Evolutionary conservation across 805 yeast species (phyloP), one percentile per base, ranked within the genome.

Genomic region (Saitoella complicata): DNA sequence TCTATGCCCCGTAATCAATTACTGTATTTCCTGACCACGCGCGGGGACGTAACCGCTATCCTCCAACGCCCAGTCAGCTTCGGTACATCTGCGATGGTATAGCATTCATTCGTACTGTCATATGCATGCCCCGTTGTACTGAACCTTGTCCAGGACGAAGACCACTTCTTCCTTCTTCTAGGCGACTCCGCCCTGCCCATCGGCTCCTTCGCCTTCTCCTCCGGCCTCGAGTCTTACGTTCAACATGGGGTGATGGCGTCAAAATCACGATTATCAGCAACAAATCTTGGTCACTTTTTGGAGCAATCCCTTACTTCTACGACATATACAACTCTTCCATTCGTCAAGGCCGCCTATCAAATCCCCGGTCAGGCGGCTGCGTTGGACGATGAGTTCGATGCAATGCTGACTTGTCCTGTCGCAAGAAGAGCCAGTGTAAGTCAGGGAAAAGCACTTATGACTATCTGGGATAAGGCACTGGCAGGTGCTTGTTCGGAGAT

Each of bases 131-230:
- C 21, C 21, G 4, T 21, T 21, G 21, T 21, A 21, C 21, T 21
- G 21, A 21, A 21, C 21, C 21, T 21, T 21, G 21, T 21, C 21
- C 21, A 21, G 21, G 21, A 21, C 21, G 42, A 39, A 39, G 31
- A 9, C 11, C 42, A 39, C 11, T n/a, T 39, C 10, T 39, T 36
- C 7, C 21, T 39, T 5, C 31, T 41, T 41, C 10, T 41, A 8
- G 12, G 38, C 4, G 43, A 41, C 43, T 12, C 43, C 7, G 43
- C 43, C 5, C 34, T 41, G 21, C 43, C 43, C 5, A 21, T 41
- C 12, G 32, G 37, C n/a, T 41, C 43, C 2, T 41, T 41, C 34
- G 32, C 43, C 7, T 41, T 31, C 36, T 41, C 43, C n/a, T 41
- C 11, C 30, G 43, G 43, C 13, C 29, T 41, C 5, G 43, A 41